Conservation (phyloP, 2,329 filamentous ascomycete genomes). For the Fusarium mexicanum region DNA sequence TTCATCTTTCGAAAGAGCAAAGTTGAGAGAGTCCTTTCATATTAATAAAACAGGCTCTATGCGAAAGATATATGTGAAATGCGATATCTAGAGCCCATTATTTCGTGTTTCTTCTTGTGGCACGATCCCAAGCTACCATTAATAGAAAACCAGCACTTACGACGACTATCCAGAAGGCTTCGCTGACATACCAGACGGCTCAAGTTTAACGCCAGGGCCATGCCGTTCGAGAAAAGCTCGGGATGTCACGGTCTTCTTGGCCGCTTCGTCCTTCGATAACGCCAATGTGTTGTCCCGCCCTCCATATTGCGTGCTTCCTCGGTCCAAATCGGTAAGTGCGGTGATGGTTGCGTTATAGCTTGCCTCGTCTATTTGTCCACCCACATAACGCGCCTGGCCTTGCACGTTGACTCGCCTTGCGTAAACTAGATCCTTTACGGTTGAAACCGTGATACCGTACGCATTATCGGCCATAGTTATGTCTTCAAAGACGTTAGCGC, state of each 20-base stretch:
- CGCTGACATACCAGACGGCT: background rate
- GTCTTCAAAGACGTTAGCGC: constrained; percentile 41
- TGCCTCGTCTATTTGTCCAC: constrained; percentile 15
- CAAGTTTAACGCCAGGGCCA: background rate
- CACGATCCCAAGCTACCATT: background rate
- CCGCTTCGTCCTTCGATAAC: background rate
- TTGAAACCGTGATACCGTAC: constrained; percentile 40
- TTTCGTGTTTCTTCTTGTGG: background rate
- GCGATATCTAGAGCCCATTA: background rate
- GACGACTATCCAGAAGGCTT: background rate
- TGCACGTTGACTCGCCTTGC: constrained; percentile 35
- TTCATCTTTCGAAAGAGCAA: background rate
- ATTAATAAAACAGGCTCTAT: background rate
- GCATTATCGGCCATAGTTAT: constrained; percentile 35
- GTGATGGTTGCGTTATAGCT: constrained; percentile 6
- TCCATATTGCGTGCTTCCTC: background rate
- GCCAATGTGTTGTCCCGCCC: background rate
- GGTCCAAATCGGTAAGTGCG: constrained; percentile 1
- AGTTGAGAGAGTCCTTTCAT: background rate
- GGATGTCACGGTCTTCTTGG: background rate
- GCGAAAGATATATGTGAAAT: too few relatives aligned
- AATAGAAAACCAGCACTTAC: background rate
- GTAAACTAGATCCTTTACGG: constrained; percentile 37
- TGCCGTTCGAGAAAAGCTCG: background rate
- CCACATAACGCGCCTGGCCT: constrained; percentile 20